Evolutionary conservation across 495 filamentous ascomycete genomes (phyloP).

Genomic region (Hamigera avellanea): DNA sequence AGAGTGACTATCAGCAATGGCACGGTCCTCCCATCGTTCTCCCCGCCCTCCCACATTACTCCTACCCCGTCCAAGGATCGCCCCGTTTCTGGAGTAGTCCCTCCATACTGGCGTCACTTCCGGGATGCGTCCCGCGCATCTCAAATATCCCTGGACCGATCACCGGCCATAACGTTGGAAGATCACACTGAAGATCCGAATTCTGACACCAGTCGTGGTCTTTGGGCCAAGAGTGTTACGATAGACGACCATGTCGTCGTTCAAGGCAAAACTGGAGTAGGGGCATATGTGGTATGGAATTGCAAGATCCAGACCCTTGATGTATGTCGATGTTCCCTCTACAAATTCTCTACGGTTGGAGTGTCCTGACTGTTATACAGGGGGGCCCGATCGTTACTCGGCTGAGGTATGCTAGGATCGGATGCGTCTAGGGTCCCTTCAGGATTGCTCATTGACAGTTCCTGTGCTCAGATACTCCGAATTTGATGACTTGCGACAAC

Average conservation of each 20-base stretch:
- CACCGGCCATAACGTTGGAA: conserved; percentile 48
- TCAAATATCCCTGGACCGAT: conserved; percentile 27
- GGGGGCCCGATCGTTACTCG: conserved; percentile 49
- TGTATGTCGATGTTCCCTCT: conserved; percentile 26
- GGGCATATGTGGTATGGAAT: conserved; percentile 67
- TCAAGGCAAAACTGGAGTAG: conserved; percentile 48
- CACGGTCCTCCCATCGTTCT: conserved; percentile 4
- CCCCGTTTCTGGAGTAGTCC: conserved; percentile 30
- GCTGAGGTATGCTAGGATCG: conserved; percentile 46
- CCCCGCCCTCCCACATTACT: conserved; percentile 1
- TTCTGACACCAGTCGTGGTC: conserved; percentile 45
- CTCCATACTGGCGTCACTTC: conserved; percentile 41
- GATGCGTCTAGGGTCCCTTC: no score
- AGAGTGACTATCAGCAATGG: conserved; percentile 4
- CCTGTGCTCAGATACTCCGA: conserved; percentile 50
- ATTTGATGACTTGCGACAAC: conserved; percentile 51
- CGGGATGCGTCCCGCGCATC: conserved; percentile 32
- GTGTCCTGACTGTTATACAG: conserved; percentile 15
- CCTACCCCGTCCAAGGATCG: conserved; percentile 16
- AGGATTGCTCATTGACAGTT: neutral
- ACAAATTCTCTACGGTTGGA: conserved; percentile 10
- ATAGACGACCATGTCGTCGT: conserved; percentile 60
- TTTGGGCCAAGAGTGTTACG: conserved; percentile 56
- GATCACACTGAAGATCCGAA: conserved; percentile 56
- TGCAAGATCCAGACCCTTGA: conserved; percentile 59